Conservation (phyloP, 148 eudicot genomes). For the Simmondsia chinensis region DNA sequence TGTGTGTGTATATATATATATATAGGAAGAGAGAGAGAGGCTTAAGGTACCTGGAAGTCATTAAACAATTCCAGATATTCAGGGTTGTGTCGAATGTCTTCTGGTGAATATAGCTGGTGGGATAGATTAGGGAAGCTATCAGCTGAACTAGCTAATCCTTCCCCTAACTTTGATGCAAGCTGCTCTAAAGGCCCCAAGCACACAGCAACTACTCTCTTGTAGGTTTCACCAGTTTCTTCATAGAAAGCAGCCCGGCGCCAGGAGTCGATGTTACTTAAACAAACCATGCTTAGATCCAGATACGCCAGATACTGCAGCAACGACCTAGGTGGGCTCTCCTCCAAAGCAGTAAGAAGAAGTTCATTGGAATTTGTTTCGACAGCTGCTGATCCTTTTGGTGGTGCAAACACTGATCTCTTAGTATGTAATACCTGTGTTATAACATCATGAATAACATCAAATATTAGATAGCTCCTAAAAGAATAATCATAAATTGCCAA, state of each 20-base stretch:
- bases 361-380: conserved; percentile 84
- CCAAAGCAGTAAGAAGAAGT: conserved; percentile 62
- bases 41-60: conserved; percentile 61
- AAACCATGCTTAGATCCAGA: conserved; percentile 84
- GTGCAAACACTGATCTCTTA: conserved; percentile 73
- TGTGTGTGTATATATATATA: background rate
- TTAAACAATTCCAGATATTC: conserved; percentile 49
- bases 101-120: conserved; percentile 52
- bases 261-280: conserved; percentile 71
- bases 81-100: conserved; percentile 27
- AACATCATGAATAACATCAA: background rate
- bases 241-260: conserved; percentile 95
- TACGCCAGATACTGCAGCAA: conserved; percentile 76
- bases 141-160: conserved; percentile 41
- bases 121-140: conserved; percentile 45
- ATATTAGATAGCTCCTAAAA: background rate
- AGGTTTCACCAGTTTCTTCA: conserved; percentile 89
- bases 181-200: conserved; percentile 76
- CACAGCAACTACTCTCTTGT: conserved; percentile 62
- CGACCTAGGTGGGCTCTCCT: conserved; percentile 59
- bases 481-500: background rate
- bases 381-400: conserved; percentile 83
- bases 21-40: background rate
- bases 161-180: conserved; percentile 49
- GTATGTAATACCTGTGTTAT: conserved; percentile 30